phyloP scores from a whole-genome alignment of 2,329 filamentous ascomycete genomes.

The Colletotrichum graminicola region DNA sequence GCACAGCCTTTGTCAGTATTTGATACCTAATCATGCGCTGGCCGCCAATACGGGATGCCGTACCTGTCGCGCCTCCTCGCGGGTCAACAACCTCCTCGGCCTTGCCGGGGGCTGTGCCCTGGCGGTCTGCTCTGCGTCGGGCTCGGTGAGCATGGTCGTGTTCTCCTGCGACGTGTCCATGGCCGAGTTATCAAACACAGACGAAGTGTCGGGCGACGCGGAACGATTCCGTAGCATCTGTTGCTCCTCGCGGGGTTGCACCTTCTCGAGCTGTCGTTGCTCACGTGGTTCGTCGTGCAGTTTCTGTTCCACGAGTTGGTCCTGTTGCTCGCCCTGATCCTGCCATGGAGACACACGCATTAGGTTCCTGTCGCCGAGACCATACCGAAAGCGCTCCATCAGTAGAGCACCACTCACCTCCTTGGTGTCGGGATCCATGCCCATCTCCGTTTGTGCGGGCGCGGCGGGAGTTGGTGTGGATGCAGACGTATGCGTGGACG shows the following conservation, averaged over 20 bases:
- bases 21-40: not conserved
- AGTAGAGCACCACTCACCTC: slow-evolving; percentile 11
- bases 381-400: not conserved
- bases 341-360: slow-evolving; percentile 2
- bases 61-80: slow-evolving; percentile 67
- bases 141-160: slow-evolving; percentile 63
- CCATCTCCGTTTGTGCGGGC: slow-evolving; percentile 17
- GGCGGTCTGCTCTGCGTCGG: slow-evolving; percentile 51
- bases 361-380: slow-evolving; percentile 1
- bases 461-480: slow-evolving; percentile 4
- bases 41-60: slow-evolving; percentile 22
- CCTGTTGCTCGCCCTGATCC: slow-evolving; percentile 8
- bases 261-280: not conserved
- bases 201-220: slow-evolving; percentile 56
- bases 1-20: slow-evolving; percentile 20
- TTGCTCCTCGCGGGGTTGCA: not conserved
- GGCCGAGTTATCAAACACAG: slow-evolving; percentile 63
- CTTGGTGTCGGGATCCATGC: slow-evolving; percentile 11
- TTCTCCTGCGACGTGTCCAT: slow-evolving; percentile 60
- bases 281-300: slow-evolving; percentile 14
- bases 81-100: slow-evolving; percentile 54
- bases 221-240: slow-evolving; percentile 23
- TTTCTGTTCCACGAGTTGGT: not conserved
- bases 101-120: slow-evolving; percentile 42
- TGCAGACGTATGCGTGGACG: slow-evolving; percentile 12